Conservation (phyloP, 805 yeast genomes). For the Pichia gijzeniarum region DNA sequence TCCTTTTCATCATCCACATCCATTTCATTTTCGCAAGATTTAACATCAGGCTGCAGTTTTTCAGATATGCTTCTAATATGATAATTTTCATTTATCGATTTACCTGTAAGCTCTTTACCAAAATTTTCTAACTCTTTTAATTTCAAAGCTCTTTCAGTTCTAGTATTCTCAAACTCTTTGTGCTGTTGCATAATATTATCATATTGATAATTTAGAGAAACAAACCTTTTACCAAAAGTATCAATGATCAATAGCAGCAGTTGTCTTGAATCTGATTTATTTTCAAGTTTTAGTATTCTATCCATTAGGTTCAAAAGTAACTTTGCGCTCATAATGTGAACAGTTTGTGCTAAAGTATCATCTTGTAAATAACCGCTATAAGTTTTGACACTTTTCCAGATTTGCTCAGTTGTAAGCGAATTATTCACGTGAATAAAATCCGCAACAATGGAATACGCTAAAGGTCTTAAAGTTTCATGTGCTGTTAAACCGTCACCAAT, state of each 20-base stretch:
- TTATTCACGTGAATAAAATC: constrained; percentile 90
- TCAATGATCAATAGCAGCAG: constrained; percentile 80
- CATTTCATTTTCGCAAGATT: constrained; percentile 5
- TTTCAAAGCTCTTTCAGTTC: constrained; percentile 37
- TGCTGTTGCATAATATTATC: constrained; percentile 60
- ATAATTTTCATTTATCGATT: constrained; percentile 14
- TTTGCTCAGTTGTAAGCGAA: constrained; percentile 73
- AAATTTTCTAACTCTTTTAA: constrained; percentile 33
- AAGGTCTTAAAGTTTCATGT: constrained; percentile 80
- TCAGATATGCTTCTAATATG: constrained; percentile 9
- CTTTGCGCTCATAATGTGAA: constrained; percentile 95
- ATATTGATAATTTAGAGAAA: constrained; percentile 65
- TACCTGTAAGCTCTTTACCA: constrained; percentile 32
- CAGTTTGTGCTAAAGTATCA: constrained; percentile 74
- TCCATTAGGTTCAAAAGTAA: constrained; percentile 82
- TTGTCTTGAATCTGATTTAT: constrained; percentile 76
- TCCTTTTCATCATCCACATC: constrained; percentile 15
- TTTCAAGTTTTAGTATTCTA: constrained; percentile 73
- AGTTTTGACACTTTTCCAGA: constrained; percentile 79
- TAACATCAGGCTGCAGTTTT: constrained; percentile 7
- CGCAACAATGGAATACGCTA: constrained; percentile 93
- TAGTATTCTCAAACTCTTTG: constrained; percentile 41
- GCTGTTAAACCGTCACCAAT: constrained; percentile 92
- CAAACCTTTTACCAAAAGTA: constrained; percentile 79
- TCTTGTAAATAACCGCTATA: constrained; percentile 80